phyloP scores from a whole-genome alignment of 2,329 filamentous ascomycete genomes.

The Xylariomycetidae sp. region DNA sequence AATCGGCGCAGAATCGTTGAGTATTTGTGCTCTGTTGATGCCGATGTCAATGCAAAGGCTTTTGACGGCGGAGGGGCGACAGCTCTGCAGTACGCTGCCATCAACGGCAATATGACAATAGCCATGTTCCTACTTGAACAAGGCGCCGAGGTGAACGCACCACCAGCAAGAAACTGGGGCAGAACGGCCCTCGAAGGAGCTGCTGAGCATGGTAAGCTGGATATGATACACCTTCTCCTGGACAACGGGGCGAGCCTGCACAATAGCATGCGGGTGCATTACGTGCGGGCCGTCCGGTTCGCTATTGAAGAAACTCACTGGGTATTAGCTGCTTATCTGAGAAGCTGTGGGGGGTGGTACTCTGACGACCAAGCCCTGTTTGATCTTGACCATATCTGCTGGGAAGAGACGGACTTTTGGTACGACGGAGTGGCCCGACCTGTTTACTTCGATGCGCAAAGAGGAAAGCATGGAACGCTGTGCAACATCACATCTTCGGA shows the following conservation, averaged over 20 bases:
- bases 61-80: neutral
- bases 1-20: neutral
- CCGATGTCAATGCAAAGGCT: neutral
- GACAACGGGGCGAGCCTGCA: slow-evolving; percentile 1
- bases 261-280: slow-evolving; percentile 5
- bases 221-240: slow-evolving; percentile 6
- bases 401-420: neutral
- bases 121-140: slow-evolving; percentile 1
- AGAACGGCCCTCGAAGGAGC: slow-evolving; percentile 7
- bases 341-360: slow-evolving; percentile 2
- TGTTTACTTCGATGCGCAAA: too few relatives aligned
- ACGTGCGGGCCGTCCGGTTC: slow-evolving; percentile 3
- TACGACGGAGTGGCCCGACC: slow-evolving; percentile 2
- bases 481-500: too few relatives aligned
- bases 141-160: slow-evolving; percentile 6
- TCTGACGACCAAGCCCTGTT: slow-evolving; percentile 2
- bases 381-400: neutral
- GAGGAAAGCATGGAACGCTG: too few relatives aligned
- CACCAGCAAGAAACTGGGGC: neutral
- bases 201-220: slow-evolving; percentile 5
- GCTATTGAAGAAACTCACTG: neutral
- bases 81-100: neutral
- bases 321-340: neutral
- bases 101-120: neutral
- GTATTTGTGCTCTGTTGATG: neutral